Conservation (phyloP, 2,329 filamentous ascomycete genomes). For the Leptographium wingfieldii region DNA sequence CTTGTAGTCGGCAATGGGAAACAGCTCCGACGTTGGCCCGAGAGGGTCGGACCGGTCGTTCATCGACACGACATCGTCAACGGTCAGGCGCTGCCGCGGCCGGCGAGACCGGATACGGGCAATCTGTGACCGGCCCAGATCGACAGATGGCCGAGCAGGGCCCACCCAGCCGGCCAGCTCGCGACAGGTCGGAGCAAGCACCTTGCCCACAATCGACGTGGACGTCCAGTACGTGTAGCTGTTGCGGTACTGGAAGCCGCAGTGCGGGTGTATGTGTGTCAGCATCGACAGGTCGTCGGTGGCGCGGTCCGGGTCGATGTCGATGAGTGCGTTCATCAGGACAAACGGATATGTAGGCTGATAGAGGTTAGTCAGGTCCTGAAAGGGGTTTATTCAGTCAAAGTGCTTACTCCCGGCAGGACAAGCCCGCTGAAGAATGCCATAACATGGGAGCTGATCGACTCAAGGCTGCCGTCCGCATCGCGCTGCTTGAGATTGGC, state of each 20-base stretch:
- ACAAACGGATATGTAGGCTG: slow-evolving; percentile 56
- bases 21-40: slow-evolving; percentile 47
- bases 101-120: slow-evolving; percentile 51
- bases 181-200: slow-evolving; percentile 58
- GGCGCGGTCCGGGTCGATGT: slow-evolving; percentile 57
- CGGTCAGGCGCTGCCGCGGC: slow-evolving; percentile 40
- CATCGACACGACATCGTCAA: slow-evolving; percentile 53
- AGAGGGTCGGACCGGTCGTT: slow-evolving; percentile 54
- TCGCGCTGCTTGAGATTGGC: slow-evolving; percentile 49
- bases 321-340: slow-evolving; percentile 66
- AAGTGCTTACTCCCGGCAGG: slow-evolving; percentile 47
- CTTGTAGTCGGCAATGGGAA: slow-evolving; percentile 56
- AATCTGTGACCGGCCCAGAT: slow-evolving; percentile 57
- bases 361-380: background rate
- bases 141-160: slow-evolving; percentile 53
- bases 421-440: slow-evolving; percentile 67
- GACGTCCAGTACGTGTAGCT: slow-evolving; percentile 69
- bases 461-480: slow-evolving; percentile 42
- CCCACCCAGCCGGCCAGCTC: slow-evolving; percentile 64
- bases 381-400: background rate
- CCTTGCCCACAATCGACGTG: slow-evolving; percentile 60
- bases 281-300: slow-evolving; percentile 53
- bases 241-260: slow-evolving; percentile 63
- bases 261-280: slow-evolving; percentile 54
- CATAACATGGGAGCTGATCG: slow-evolving; percentile 57